Conservation (phyloP, 2,329 filamentous ascomycete species). For the Clarireedia paspali region DNA sequence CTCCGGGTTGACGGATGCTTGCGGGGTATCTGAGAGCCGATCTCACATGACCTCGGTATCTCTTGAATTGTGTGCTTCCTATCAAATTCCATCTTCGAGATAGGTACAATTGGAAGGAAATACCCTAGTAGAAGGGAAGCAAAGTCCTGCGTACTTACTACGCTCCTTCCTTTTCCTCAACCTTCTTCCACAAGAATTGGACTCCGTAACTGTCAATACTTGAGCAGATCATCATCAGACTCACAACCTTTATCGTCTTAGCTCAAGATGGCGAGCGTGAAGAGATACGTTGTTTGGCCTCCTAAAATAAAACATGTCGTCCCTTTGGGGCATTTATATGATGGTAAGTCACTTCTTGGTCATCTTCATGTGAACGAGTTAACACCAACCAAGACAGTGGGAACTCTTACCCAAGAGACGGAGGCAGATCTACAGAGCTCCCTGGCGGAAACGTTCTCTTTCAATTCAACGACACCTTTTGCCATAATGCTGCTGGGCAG, state of each 20-base stretch:
- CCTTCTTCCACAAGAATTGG: neutral
- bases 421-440: slow-evolving; percentile 14
- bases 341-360: slow-evolving; percentile 9
- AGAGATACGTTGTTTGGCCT: slow-evolving; percentile 6
- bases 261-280: neutral
- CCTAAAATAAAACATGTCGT: slow-evolving; percentile 4
- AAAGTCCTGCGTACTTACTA: neutral
- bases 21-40: neutral
- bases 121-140: neutral
- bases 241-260: neutral
- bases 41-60: neutral
- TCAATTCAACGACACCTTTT: slow-evolving; percentile 22
- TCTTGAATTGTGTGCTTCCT: neutral
- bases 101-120: neutral
- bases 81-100: neutral
- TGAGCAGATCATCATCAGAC: neutral
- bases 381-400: slow-evolving; percentile 9
- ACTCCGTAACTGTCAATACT: too few species aligned
- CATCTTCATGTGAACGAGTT: neutral
- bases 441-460: slow-evolving; percentile 11
- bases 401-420: slow-evolving; percentile 15
- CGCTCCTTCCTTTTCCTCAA: neutral
- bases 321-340: slow-evolving; percentile 12
- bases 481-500: slow-evolving; percentile 9
- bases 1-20: too few species aligned